Evolutionary conservation across 441 rosid genomes (phyloP).

Genomic region (Arabidopsis lyrata): DNA sequence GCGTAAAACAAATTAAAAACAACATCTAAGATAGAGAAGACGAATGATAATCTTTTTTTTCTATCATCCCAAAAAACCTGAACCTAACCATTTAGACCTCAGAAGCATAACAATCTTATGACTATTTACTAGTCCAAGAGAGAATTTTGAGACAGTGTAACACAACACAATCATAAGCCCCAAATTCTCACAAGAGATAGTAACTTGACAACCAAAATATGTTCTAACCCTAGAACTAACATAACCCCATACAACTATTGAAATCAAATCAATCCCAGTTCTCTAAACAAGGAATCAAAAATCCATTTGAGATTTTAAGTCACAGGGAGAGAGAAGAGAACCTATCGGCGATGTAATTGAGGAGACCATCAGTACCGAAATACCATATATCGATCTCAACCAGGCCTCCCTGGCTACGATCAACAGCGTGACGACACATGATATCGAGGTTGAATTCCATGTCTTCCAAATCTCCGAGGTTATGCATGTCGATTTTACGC

Average conservation of each 20-base stretch:
- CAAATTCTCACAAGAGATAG: conserved; percentile 37
- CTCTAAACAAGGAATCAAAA: background rate
- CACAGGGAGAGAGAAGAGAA: conserved; percentile 12
- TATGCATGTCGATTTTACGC: conserved; percentile 58
- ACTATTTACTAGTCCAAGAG: no score
- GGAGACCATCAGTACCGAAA: conserved; percentile 54
- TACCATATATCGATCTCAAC: conserved; percentile 46
- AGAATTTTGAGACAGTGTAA: no score
- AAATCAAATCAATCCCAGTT: background rate
- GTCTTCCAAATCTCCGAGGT: background rate
- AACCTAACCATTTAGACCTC: no score
- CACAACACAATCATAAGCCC: conserved; percentile 26
- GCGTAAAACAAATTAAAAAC: background rate
- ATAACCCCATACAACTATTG: background rate
- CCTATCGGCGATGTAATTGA: conserved; percentile 54
- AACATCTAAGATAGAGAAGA: no score
- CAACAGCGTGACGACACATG: conserved; percentile 59
- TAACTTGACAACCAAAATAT: background rate
- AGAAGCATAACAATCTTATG: no score
- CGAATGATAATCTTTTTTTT: no score
- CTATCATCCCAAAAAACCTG: no score
- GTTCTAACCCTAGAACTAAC: background rate
- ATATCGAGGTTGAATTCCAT: conserved; percentile 16
- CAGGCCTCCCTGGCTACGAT: conserved; percentile 56
- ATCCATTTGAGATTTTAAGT: background rate